Percentiles rank a stretch among this genome's conserved stretches.
Conservation (phyloP, 2,329 filamentous ascomycete genomes). For the Ceratocystiopsis brevicomis region DNA sequence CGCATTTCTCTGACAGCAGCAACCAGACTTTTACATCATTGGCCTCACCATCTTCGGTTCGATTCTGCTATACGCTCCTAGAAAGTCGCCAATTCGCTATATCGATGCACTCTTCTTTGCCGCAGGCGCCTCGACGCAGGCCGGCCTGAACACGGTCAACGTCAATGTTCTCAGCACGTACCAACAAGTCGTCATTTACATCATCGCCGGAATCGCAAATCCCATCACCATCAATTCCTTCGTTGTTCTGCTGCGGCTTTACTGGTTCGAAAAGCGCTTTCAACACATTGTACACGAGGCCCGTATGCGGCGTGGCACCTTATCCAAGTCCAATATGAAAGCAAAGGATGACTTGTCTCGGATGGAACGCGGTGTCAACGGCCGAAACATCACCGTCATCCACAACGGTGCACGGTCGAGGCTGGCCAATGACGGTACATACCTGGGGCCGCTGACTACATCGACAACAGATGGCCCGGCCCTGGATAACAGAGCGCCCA, state of each 20-base stretch:
- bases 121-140: constrained; percentile 76
- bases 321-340: constrained; percentile 42
- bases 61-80: constrained; percentile 49
- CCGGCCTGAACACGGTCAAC: constrained; percentile 69
- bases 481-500: no score
- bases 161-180: constrained; percentile 49
- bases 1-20: background rate
- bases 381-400: constrained; percentile 47
- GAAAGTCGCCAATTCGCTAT: constrained; percentile 44
- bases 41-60: constrained; percentile 54
- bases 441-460: constrained; percentile 20
- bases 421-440: constrained; percentile 41
- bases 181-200: constrained; percentile 54
- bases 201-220: constrained; percentile 55
- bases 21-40: constrained; percentile 51
- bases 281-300: constrained; percentile 64
- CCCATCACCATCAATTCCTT: constrained; percentile 70
- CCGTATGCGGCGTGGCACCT: constrained; percentile 41
- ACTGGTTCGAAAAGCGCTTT: constrained; percentile 97
- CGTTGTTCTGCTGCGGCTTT: constrained; percentile 81
- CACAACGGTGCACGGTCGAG: constrained; percentile 34
- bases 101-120: constrained; percentile 81
- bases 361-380: constrained; percentile 45
- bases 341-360: constrained; percentile 24
- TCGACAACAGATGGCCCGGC: background rate